A percentile compares a stretch with the other conserved stretches of the same genome.
Evolutionary conservation across 2,329 filamentous ascomycete genomes (phyloP).

Genomic region (Colletotrichum neosansevieriae): DNA sequence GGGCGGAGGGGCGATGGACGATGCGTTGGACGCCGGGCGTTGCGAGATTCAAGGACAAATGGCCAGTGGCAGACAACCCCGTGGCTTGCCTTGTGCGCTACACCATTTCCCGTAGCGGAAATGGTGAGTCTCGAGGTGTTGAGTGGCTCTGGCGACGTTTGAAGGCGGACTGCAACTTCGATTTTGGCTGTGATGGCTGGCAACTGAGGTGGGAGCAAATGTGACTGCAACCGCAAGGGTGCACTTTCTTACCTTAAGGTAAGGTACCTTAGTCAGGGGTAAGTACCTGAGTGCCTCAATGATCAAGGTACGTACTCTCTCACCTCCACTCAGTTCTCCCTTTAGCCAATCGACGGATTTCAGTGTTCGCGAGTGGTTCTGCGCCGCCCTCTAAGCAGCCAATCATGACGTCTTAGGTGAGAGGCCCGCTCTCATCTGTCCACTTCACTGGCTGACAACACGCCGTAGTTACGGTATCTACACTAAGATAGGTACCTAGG

Average conservation of each 20-base stretch:
- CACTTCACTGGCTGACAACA: background rate
- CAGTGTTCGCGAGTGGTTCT: background rate
- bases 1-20: too few species aligned
- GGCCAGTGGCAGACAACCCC: constrained; percentile 9
- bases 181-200: too few species aligned
- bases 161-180: constrained; percentile 9
- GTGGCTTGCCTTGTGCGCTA: constrained; percentile 22
- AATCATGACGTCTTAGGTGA: constrained; percentile 17
- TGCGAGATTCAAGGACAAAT: background rate
- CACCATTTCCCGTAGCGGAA: constrained; percentile 23
- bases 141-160: constrained; percentile 23
- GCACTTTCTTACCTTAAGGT: too few species aligned
- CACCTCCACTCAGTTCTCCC: background rate
- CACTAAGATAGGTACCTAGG: too few species aligned
- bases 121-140: background rate
- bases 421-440: constrained; percentile 2
- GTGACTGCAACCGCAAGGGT: constrained; percentile 16
- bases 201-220: background rate
- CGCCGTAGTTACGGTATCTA: too few species aligned
- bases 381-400: background rate
- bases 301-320: too few species aligned
- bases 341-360: constrained; percentile 23
- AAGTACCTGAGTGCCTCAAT: background rate
- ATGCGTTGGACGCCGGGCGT: constrained; percentile 9
- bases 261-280: constrained; percentile 33